Conservation (phyloP, 176 grass and related monocot genomes). For the Carex myosuroides region DNA sequence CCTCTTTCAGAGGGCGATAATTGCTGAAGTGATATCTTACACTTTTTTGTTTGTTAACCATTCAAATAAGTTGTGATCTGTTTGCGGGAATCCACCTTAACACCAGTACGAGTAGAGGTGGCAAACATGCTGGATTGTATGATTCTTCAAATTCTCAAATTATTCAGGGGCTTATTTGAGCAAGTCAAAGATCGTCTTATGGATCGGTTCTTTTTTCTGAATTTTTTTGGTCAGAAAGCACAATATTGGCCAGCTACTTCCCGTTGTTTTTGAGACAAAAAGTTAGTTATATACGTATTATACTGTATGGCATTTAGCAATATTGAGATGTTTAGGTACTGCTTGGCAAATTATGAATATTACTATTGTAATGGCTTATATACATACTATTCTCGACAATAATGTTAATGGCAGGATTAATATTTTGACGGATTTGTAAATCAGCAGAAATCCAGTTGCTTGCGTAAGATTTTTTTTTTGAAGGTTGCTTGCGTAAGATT, state of each 20-base stretch:
- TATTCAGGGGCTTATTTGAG: not conserved
- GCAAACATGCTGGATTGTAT: not conserved
- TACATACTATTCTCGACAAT: not conserved
- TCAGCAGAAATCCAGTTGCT: not conserved
- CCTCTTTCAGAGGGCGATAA: constrained; percentile 42
- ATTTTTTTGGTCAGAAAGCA: not conserved
- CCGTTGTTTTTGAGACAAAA: not conserved
- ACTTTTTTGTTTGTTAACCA: not conserved
- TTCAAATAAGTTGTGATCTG: not conserved
- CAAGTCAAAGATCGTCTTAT: too few species aligned
- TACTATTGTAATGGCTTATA: not conserved
- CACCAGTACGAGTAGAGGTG: not conserved
- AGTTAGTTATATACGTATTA: not conserved
- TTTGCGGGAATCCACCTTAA: not conserved
- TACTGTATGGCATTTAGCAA: not conserved
- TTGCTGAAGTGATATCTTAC: not conserved
- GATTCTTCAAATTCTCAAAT: not conserved
- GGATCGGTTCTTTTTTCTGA: too few species aligned
- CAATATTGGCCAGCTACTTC: not conserved
- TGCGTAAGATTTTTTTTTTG: not conserved
- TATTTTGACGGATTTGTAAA: not conserved
- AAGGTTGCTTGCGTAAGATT: not conserved
- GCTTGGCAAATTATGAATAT: not conserved
- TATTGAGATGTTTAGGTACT: not conserved
- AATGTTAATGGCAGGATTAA: not conserved